Conservation (phyloP, 2,329 filamentous ascomycete genomes). For the Cercospora nicotianae region DNA sequence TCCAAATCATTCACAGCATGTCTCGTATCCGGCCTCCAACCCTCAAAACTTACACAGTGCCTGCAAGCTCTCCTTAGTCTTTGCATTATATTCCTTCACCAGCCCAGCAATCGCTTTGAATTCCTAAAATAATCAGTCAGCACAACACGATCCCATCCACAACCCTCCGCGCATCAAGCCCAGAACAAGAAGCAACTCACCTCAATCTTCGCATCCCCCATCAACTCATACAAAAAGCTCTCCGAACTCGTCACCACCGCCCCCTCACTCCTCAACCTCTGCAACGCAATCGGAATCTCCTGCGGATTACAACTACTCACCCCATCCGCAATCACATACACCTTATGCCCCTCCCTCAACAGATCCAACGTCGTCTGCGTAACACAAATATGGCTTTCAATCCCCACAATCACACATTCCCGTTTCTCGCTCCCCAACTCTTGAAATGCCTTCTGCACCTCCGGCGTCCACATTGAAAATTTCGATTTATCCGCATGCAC, state of each 20-base stretch:
- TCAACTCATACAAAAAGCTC: conserved; percentile 83
- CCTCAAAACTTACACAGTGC: conserved; percentile 61
- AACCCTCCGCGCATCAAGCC: not conserved
- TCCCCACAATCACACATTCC: conserved; percentile 78
- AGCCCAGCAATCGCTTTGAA: conserved; percentile 73
- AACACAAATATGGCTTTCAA: conserved; percentile 92
- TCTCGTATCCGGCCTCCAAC: not conserved
- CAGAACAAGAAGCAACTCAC: not conserved
- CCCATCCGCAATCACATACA: conserved; percentile 85
- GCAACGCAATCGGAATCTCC: conserved; percentile 78
- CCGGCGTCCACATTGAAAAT: conserved; percentile 83
- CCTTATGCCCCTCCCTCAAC: conserved; percentile 69
- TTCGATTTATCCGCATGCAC: conserved; percentile 77
- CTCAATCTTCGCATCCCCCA: conserved; percentile 74
- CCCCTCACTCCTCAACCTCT: conserved; percentile 71
- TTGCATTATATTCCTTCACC: conserved; percentile 73
- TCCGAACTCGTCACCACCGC: conserved; percentile 82
- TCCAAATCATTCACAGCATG: not conserved
- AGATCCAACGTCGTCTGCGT: conserved; percentile 89
- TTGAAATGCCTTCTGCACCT: conserved; percentile 55
- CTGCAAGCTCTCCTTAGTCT: conserved; percentile 68
- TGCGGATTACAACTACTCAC: conserved; percentile 83
- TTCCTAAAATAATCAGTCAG: conserved; percentile 51
- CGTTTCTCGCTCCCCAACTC: conserved; percentile 46
- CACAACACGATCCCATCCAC: conserved; percentile 40